These are phyloP conservation scores for Sporobolomyces phaffii DNA, from an alignment of 768 basidiomycete species.

Conservation along the genomic window DNA sequence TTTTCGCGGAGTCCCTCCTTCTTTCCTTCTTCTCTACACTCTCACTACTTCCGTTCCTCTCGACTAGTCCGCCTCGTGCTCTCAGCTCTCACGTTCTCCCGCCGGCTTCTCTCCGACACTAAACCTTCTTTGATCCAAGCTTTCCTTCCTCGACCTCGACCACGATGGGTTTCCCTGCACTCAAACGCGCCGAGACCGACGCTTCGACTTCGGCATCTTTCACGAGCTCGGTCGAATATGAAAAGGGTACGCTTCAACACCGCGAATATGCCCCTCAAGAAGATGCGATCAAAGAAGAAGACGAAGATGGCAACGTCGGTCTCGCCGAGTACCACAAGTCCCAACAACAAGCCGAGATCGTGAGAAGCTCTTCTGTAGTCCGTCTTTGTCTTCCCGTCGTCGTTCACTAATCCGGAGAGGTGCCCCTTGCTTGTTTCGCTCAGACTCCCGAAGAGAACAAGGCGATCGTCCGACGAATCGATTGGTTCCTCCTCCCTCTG, in stretches of 20 bases:
- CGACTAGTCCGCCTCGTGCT: neutral
- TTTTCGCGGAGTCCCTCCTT: slow-evolving; percentile 10
- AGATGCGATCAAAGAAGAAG: slow-evolving; percentile 19
- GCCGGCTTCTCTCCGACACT: neutral
- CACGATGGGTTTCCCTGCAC: slow-evolving; percentile 9
- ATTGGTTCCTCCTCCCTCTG: slow-evolving; percentile 44
- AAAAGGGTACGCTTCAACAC: slow-evolving; percentile 10
- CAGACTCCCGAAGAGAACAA: slow-evolving; percentile 30
- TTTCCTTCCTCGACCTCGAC: neutral
- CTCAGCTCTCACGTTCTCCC: too few species aligned
- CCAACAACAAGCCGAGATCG: slow-evolving; percentile 12
- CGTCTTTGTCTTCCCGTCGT: too few species aligned
- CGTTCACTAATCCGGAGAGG: too few species aligned
- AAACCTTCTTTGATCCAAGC: neutral
- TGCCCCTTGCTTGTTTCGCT: neutral
- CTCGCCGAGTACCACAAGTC: slow-evolving; percentile 20
- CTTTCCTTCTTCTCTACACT: neutral
- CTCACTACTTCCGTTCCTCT: neutral
- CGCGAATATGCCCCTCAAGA: slow-evolving; percentile 12
- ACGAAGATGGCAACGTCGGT: slow-evolving; percentile 25
- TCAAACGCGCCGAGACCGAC: slow-evolving; percentile 26
- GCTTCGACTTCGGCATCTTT: neutral
- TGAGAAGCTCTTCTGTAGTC: neutral
- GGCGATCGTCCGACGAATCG: slow-evolving; percentile 41
- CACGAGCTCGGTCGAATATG: slow-evolving; percentile 19